phyloP scores from a whole-genome alignment of 176 grass and related monocot species.

The Otatea glauca region DNA sequence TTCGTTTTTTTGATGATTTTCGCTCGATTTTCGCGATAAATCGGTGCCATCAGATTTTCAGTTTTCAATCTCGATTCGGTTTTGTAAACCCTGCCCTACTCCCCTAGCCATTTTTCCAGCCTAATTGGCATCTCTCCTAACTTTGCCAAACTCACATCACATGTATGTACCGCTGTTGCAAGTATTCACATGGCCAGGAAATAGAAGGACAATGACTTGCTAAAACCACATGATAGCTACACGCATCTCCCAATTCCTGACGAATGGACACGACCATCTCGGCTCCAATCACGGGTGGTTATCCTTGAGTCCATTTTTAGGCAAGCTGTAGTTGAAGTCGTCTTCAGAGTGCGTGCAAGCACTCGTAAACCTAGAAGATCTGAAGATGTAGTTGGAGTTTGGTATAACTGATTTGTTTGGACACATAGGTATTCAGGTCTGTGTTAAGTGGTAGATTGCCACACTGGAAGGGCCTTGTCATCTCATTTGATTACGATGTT shows the following conservation, averaged over 20 bases:
- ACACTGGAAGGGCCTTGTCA: not conserved
- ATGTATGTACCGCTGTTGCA: not conserved
- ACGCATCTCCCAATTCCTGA: not conserved
- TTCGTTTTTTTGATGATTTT: too few species aligned
- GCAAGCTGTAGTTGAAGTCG: not conserved
- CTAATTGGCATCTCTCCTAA: not conserved
- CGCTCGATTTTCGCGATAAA: too few species aligned
- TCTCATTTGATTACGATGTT: not conserved
- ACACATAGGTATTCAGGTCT: not conserved
- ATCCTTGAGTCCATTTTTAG: constrained; percentile 34
- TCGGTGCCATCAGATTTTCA: too few species aligned
- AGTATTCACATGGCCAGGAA: not conserved
- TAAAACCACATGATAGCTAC: constrained; percentile 1
- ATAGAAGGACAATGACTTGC: constrained; percentile 13
- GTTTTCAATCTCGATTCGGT: too few species aligned
- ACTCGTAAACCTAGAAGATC: not conserved
- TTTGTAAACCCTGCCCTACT: not conserved
- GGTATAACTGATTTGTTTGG: not conserved
- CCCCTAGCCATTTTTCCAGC: not conserved
- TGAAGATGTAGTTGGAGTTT: not conserved
- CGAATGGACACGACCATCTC: not conserved
- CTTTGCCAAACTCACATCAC: constrained; percentile 38
- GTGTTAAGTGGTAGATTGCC: not conserved
- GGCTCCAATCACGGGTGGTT: constrained; percentile 13
- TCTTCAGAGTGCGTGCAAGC: not conserved